Conservation (phyloP, 2,329 filamentous ascomycete species). For the Sporothrix pallida region DNA sequence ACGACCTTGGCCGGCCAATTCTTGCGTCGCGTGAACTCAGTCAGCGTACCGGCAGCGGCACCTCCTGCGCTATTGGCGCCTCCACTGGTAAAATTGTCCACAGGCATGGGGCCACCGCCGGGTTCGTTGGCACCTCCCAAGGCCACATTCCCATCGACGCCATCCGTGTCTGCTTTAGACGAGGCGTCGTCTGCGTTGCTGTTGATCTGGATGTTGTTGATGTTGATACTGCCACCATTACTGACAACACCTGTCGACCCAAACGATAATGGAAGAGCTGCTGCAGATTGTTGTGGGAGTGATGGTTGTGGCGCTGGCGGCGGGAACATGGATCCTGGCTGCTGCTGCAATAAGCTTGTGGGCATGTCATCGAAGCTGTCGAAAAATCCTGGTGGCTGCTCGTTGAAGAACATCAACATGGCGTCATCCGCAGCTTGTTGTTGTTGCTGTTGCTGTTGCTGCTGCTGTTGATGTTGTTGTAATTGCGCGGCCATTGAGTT, state of each 20-base stretch:
- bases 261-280: background rate
- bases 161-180: background rate
- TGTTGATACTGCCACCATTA: slow-evolving; percentile 3
- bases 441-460: background rate
- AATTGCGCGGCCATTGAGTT: slow-evolving; percentile 31
- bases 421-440: slow-evolving; percentile 40
- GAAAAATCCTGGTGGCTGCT: slow-evolving; percentile 45
- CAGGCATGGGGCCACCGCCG: slow-evolving; percentile 52
- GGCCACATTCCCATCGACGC: background rate
- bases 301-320: background rate
- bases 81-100: slow-evolving; percentile 36
- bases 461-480: background rate
- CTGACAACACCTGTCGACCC: background rate
- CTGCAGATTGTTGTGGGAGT: background rate
- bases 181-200: slow-evolving; percentile 37
- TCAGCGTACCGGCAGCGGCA: slow-evolving; percentile 46
- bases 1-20: slow-evolving; percentile 90
- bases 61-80: slow-evolving; percentile 37
- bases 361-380: slow-evolving; percentile 36
- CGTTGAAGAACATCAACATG: slow-evolving; percentile 54
- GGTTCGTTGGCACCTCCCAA: slow-evolving; percentile 22
- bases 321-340: slow-evolving; percentile 25
- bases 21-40: slow-evolving; percentile 65
- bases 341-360: background rate
- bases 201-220: slow-evolving; percentile 32